Percentiles rank a stretch among this genome's conserved stretches.
These are phyloP conservation scores for Microdochium nivale DNA, from an alignment of 2,329 filamentous ascomycete species.

Conservation along the genomic window DNA sequence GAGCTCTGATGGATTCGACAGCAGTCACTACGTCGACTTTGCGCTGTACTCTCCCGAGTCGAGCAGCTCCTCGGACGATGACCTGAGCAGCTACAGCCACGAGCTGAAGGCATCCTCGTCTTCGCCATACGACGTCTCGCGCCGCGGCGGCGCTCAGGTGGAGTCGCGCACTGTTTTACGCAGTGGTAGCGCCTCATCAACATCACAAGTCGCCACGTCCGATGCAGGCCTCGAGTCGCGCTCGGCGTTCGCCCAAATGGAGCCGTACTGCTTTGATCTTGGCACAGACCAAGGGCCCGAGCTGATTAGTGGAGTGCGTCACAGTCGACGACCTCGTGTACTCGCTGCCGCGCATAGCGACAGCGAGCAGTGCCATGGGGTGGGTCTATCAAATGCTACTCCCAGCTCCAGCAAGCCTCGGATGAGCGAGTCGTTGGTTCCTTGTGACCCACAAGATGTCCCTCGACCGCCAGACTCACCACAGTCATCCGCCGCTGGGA, in stretches of 20 bases:
- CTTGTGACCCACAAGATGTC: neutral
- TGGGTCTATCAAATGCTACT: neutral
- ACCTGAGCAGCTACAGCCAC: conserved; percentile 20
- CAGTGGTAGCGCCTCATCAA: neutral
- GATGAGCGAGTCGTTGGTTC: neutral
- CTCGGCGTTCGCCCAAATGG: neutral
- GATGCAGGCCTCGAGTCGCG: neutral
- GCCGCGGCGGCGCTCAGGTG: neutral
- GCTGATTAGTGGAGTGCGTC: neutral
- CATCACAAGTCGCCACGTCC: neutral
- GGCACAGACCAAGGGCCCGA: neutral
- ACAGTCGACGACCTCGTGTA: neutral
- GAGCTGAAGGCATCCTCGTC: neutral
- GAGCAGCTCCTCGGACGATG: conserved; percentile 39
- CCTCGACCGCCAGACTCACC: neutral
- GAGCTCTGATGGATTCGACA: conserved; percentile 21
- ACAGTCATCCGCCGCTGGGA: neutral
- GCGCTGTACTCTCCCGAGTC: conserved; percentile 42
- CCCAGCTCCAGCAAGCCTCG: neutral
- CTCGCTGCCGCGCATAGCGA: neutral
- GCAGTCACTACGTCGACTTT: conserved; percentile 44
- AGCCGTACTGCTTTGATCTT: neutral
- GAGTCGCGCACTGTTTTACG: neutral
- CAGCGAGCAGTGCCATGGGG: neutral
- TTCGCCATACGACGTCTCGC: conserved; percentile 8